Base-by-base conservation (phyloP, 2,329 filamentous ascomycete species). In the Venturiaceae sp. region DNA sequence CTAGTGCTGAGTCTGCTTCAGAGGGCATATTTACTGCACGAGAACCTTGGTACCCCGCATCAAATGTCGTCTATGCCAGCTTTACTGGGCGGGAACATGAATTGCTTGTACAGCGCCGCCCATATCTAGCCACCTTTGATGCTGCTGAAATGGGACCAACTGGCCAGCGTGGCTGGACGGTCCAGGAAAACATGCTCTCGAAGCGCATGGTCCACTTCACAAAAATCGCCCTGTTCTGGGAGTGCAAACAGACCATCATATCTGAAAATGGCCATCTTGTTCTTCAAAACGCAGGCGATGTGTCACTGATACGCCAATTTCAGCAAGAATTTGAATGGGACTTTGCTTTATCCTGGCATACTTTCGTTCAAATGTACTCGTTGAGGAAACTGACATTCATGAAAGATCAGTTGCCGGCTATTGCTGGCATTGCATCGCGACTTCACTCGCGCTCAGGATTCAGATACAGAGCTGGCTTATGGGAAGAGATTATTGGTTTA, bases 181-280 rank as follows among this genome's bases (percentile, higher is more conserved):
- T 59, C 9, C 57, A 60, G 39, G 57, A 60, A 33, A 16, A 26
- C 13, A 16, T 56, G 11, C 37, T 60, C 11, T 44, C 59, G 16
- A 46, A 36, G 13, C 30, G 59, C 5, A 28, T 56, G 11, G 41
- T 60, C 9, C 47, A 60, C 39, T 60, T 60, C 34, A 9, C n/a
- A 14, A 8, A 8, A 9, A 33, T 11, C 6, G 46, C 60, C 19
- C n/a, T 55, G 6, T 60, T 34, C 8, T 60, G 57, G 59, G 46
- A 59, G 36, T 60, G 59, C 52, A 47, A 47, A 3, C 16, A 3
- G 28, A 19, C 36, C 3, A 19, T 5, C 16, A 23, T 52, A 7
- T 41, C 37, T 19, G 37, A 41, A 19, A 41, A 16, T 2, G 37
- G 21, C 7, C n/a, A 41, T 16, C 37, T 41, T 4, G 21, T 19